These are phyloP conservation scores for Phytophthora syringae DNA, from an alignment of 352 stramenopile genomes.

Conservation along the genomic window DNA sequence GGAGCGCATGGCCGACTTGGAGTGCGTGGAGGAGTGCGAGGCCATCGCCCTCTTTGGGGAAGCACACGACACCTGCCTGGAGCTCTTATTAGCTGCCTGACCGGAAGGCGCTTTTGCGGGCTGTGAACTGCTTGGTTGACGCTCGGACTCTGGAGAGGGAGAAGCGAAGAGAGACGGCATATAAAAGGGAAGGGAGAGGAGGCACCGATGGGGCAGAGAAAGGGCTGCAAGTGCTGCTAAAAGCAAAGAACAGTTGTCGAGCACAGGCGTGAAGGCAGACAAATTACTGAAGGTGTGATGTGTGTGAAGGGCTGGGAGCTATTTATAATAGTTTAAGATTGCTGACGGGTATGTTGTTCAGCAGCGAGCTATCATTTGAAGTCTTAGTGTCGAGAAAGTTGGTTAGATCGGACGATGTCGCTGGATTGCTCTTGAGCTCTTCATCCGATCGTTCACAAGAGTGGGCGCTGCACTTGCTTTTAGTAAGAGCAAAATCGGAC, in stretches of 20 bases:
- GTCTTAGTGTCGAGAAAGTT: too few relatives aligned
- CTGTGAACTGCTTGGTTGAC: slow-evolving; percentile 1
- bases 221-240: background rate
- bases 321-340: too few relatives aligned
- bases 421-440: slow-evolving; percentile 23
- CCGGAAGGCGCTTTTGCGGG: background rate
- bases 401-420: too few relatives aligned
- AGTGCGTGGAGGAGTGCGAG: slow-evolving; percentile 63
- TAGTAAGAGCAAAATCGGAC: slow-evolving; percentile 8
- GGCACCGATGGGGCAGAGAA: background rate
- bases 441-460: slow-evolving; percentile 1
- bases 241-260: background rate
- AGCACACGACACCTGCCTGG: too few relatives aligned
- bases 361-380: too few relatives aligned
- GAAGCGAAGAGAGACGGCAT: slow-evolving; percentile 24
- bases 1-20: slow-evolving; percentile 52
- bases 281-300: too few relatives aligned
- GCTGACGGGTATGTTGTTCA: too few relatives aligned
- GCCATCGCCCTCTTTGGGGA: too few relatives aligned
- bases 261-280: too few relatives aligned
- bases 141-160: background rate
- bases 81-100: too few relatives aligned
- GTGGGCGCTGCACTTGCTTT: background rate
- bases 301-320: too few relatives aligned
- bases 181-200: slow-evolving; percentile 21